Base-by-base conservation (phyloP, 2,329 filamentous ascomycete genomes). In the Tympanopsis confertula region DNA sequence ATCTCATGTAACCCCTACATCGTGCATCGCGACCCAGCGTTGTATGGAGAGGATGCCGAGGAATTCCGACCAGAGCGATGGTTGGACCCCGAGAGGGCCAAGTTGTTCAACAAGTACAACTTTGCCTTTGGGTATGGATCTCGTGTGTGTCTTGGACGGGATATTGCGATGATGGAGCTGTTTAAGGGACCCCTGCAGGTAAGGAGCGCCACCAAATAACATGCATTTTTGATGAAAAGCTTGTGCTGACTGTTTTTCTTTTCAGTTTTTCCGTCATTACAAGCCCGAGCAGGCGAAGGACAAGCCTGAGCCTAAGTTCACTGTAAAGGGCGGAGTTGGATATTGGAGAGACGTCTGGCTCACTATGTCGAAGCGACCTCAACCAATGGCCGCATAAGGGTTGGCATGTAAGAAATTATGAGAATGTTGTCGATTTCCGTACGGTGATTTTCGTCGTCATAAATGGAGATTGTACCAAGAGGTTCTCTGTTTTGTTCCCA, bases 111-210 rank as follows among this genome's bases (percentile, higher is more conserved):
- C 32, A 67, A 65, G 50, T 66, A 66, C 39, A 64, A 59, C 40
- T 60, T 73, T 48, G 55, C 53, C 0, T 73, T 71, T 40, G 68
- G 68, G 0, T 68, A 68, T 49, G 69, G 69, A 0, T 47, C 63
- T 1, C 51, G 65, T 10, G 53, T 62, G 12, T 71, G 67, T 39
- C 45, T 71, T 32, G 68, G 69, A 0, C 61, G 58, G 41, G 59
- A 68, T 32, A 65, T 73, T 41, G 68, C 66, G 1, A 57, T 64
- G 46, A 68, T 71, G 64, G 68, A 72, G 51, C 45, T 71, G 37
- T 69, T 59, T 48, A 71, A 73, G 54, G 57, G 46, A 3, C 53
- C 60, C 3, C 38, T 60, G 37, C 52, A 41, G 20, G 45, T 47
- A 19, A 38, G 39, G 35, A 28, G 24, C 10, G 10, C n/a, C n/a